These are phyloP conservation scores for Fusarium pseudoanthophilum DNA, from an alignment of 2,329 filamentous ascomycete species.

Conservation along the genomic window DNA sequence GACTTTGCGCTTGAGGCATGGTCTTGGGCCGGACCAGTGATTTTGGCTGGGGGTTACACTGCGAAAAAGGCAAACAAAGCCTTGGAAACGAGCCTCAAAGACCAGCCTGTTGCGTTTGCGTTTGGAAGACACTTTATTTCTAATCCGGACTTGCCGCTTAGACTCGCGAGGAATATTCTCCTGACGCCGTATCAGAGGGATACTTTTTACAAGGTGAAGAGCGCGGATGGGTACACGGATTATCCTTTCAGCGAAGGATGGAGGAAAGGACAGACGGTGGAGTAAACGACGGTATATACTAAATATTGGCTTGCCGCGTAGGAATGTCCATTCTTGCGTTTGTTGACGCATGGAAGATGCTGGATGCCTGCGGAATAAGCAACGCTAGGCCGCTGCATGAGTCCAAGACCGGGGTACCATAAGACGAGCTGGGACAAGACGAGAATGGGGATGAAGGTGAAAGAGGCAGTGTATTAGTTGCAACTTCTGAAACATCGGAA, in stretches of 20 bases:
- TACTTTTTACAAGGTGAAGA: slow-evolving; percentile 43
- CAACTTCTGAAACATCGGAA: accelerated
- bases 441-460: accelerated
- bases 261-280: neutral
- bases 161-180: slow-evolving; percentile 32
- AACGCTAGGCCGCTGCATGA: neutral
- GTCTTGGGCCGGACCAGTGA: slow-evolving; percentile 40
- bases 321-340: accelerated
- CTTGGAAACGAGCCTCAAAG: slow-evolving; percentile 41
- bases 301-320: accelerated
- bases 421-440: accelerated
- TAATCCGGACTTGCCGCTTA: slow-evolving; percentile 38
- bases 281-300: accelerated
- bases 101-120: slow-evolving; percentile 45
- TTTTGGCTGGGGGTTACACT: slow-evolving; percentile 50
- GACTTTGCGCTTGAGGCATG: slow-evolving; percentile 49
- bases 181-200: slow-evolving; percentile 43
- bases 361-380: neutral
- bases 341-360: neutral
- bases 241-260: slow-evolving; percentile 35
- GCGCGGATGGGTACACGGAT: slow-evolving; percentile 40
- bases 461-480: neutral
- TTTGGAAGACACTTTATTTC: slow-evolving; percentile 48
- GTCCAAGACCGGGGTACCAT: neutral
- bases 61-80: slow-evolving; percentile 43